These are phyloP conservation scores for Zhuliangozyma parablackwelliae DNA, from an alignment of 1,139 yeast genomes.

Conservation along the genomic window DNA sequence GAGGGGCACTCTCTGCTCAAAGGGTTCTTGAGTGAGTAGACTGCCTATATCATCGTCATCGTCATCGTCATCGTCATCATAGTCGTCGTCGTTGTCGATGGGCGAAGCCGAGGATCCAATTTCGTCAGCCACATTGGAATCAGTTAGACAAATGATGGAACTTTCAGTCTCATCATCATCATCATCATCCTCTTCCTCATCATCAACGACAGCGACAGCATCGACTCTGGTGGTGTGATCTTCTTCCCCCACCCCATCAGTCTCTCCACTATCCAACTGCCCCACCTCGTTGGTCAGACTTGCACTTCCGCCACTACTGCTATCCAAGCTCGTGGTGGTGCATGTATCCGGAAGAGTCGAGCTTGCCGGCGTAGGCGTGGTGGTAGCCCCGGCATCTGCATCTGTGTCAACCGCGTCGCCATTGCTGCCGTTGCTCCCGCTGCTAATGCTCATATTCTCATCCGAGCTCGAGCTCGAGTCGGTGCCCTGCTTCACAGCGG, in stretches of 20 bases:
- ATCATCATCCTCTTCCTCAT: neutral
- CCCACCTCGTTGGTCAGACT: constrained; percentile 2
- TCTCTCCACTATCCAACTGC: no score
- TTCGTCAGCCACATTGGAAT: constrained; percentile 1
- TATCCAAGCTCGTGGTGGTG: constrained; percentile 10
- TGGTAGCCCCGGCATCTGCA: neutral
- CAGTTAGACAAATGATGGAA: constrained; percentile 6
- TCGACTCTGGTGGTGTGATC: no score
- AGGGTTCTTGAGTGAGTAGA: constrained; percentile 18
- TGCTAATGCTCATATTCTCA: constrained; percentile 1
- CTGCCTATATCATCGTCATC: constrained; percentile 11
- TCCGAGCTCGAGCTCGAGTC: constrained; percentile 1
- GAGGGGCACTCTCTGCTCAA: constrained; percentile 30
- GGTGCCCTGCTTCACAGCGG: neutral
- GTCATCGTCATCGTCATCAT: constrained; percentile 4
- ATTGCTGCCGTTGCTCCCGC: neutral
- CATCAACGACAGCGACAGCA: neutral
- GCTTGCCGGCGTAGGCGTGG: neutral
- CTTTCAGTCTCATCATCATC: neutral
- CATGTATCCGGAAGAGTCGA: constrained; percentile 1
- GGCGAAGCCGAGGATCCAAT: constrained; percentile 1
- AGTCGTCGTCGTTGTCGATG: neutral
- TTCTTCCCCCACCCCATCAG: no score
- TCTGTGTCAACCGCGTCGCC: neutral
- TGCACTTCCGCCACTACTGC: neutral